Evolutionary conservation across 805 yeast genomes (phyloP).

Genomic region (Candida cerambycidarum): DNA sequence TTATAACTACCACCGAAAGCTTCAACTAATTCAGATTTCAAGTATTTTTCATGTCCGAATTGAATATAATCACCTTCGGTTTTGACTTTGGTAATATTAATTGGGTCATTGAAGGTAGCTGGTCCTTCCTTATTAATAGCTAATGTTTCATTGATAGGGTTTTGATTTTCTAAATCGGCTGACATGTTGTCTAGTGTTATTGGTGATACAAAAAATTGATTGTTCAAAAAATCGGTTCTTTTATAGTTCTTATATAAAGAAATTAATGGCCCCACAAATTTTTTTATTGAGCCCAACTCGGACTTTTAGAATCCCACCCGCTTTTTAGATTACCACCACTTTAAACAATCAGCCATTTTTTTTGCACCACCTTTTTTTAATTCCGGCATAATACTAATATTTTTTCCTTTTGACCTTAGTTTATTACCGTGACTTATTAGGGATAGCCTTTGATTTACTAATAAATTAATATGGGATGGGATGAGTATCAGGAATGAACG

Average conservation of each 20-base stretch:
- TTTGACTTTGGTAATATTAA: conserved; percentile 28
- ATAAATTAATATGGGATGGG: no score
- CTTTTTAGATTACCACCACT: conserved; percentile 2
- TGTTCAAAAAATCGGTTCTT: background rate
- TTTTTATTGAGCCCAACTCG: conserved; percentile 3
- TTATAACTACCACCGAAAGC: conserved; percentile 86
- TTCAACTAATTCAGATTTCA: conserved; percentile 53
- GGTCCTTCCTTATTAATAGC: conserved; percentile 15
- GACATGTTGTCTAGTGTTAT: conserved; percentile 14
- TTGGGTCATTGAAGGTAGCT: conserved; percentile 9
- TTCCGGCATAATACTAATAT: background rate
- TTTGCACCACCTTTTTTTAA: conserved; percentile 5
- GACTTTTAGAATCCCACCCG: conserved; percentile 3
- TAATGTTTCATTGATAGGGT: conserved; percentile 30
- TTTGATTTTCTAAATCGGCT: conserved; percentile 40
- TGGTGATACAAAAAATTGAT: background rate
- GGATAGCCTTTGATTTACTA: no score
- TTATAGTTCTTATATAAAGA: background rate
- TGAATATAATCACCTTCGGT: conserved; percentile 62
- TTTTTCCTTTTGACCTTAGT: conserved; percentile 1
- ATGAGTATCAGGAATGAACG: background rate
- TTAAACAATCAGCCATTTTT: background rate
- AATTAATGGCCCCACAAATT: conserved; percentile 5
- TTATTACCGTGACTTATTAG: background rate
- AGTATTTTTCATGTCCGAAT: conserved; percentile 71